Evolutionary conservation across 139 green algal species (phyloP).

Genomic region (Chlamydomonas incerta): DNA sequence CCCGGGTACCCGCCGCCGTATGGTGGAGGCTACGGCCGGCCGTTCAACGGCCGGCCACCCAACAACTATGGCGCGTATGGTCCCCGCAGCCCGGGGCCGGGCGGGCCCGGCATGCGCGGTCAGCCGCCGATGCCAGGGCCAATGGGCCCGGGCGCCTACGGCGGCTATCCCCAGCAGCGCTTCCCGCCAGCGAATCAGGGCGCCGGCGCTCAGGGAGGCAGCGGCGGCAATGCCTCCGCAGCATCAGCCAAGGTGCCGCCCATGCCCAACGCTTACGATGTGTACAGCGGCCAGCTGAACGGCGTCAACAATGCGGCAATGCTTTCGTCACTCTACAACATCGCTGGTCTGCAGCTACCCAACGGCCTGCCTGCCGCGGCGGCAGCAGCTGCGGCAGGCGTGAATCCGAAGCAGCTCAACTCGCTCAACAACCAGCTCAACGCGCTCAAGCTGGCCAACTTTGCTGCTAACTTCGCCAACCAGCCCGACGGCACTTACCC

Average conservation of each 20-base stretch:
- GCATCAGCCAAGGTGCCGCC: not conserved
- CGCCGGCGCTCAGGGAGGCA: not conserved
- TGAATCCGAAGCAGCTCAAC: slow-evolving; percentile 38
- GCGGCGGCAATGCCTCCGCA: not conserved
- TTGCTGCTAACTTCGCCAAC: not conserved
- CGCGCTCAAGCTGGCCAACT: slow-evolving; percentile 47
- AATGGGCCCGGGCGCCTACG: not conserved
- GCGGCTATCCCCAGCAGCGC: slow-evolving; percentile 22
- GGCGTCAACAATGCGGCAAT: slow-evolving; percentile 29
- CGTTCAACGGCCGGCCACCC: slow-evolving; percentile 9
- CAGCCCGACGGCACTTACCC: slow-evolving; percentile 27
- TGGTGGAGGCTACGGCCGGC: slow-evolving; percentile 2
- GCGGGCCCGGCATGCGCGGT: not conserved
- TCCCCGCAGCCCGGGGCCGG: slow-evolving; percentile 15
- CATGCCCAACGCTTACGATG: slow-evolving; percentile 12
- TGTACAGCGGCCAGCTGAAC: slow-evolving; percentile 36
- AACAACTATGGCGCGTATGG: slow-evolving; percentile 32
- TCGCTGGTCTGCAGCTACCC: slow-evolving; percentile 28
- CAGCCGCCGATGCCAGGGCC: not conserved
- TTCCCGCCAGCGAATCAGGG: not conserved
- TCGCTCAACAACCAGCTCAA: slow-evolving; percentile 53
- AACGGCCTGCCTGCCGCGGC: slow-evolving; percentile 42
- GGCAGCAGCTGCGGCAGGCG: not conserved
- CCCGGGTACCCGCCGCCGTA: slow-evolving; percentile 28
- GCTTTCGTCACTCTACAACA: slow-evolving; percentile 39